These are phyloP conservation scores for Naganishia randhawae DNA, from an alignment of 768 basidiomycete species.

Conservation along the genomic window DNA sequence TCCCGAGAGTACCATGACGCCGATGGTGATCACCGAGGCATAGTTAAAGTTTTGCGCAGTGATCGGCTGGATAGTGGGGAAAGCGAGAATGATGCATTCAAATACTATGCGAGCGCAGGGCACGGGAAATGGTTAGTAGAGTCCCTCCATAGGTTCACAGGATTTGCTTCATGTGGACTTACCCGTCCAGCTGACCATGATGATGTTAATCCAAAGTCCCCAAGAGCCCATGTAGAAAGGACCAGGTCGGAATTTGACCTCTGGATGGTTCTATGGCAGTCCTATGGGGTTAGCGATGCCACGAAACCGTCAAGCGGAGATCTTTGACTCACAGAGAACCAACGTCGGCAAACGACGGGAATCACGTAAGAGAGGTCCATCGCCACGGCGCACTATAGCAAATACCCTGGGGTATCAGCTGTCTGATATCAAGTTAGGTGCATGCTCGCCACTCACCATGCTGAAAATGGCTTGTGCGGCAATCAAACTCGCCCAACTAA, in stretches of 20 bases:
- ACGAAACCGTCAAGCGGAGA: background rate
- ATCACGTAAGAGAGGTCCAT: slow-evolving; percentile 73
- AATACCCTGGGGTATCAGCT: background rate
- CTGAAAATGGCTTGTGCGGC: slow-evolving; percentile 79
- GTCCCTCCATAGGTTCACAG: background rate
- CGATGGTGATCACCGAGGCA: slow-evolving; percentile 31
- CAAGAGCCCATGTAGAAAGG: slow-evolving; percentile 73
- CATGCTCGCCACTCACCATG: slow-evolving; percentile 47
- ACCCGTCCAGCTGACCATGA: slow-evolving; percentile 37
- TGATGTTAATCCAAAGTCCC: slow-evolving; percentile 36
- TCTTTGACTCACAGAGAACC: slow-evolving; percentile 53
- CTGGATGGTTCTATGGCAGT: slow-evolving; percentile 61
- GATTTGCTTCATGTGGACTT: background rate
- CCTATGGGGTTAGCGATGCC: background rate
- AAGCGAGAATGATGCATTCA: slow-evolving; percentile 44
- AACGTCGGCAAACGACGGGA: slow-evolving; percentile 68
- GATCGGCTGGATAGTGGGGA: slow-evolving; percentile 68
- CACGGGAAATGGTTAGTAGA: background rate
- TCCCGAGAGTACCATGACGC: slow-evolving; percentile 31
- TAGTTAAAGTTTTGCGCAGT: slow-evolving; percentile 52
- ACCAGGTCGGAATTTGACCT: slow-evolving; percentile 77
- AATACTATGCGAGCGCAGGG: slow-evolving; percentile 31
- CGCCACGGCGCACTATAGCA: slow-evolving; percentile 37
- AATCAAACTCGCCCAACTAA: slow-evolving; percentile 71
- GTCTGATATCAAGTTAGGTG: background rate